These are phyloP conservation scores for Coemansia sp. DNA, from an alignment of 192 early-diverging fungal species.

Conservation along the genomic window DNA sequence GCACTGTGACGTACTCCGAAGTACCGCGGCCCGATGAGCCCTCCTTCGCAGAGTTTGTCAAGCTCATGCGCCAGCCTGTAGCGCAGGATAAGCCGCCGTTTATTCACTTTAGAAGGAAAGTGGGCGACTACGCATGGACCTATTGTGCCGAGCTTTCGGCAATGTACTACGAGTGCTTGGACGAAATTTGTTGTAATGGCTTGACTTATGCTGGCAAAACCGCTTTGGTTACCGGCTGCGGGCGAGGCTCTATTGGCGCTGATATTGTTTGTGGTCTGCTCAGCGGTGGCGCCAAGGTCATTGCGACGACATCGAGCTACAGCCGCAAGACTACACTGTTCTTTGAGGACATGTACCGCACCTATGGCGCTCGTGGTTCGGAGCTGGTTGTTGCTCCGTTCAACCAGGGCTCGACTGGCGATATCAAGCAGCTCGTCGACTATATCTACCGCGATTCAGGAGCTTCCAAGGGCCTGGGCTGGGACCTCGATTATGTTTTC, in stretches of 20 bases:
- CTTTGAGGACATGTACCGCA: conserved; percentile 86
- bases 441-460: conserved; percentile 70
- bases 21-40: conserved; percentile 68
- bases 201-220: conserved; percentile 78
- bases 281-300: conserved; percentile 83
- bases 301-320: conserved; percentile 91
- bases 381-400: conserved; percentile 89
- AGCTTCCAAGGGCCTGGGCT: conserved; percentile 60
- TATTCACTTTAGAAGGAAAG: conserved; percentile 12
- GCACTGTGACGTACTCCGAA: conserved; percentile 77
- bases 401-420: conserved; percentile 85
- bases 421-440: conserved; percentile 71
- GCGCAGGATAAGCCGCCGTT: conserved; percentile 16
- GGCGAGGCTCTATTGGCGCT: conserved; percentile 86
- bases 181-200: conserved; percentile 68
- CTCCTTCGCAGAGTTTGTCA: conserved; percentile 82
- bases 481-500: conserved; percentile 87
- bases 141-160: conserved; percentile 67
- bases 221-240: conserved; percentile 88
- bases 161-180: conserved; percentile 74
- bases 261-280: conserved; percentile 84
- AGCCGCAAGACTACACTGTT: conserved; percentile 73
- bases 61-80: conserved; percentile 57
- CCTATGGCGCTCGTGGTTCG: conserved; percentile 78
- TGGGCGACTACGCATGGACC: conserved; percentile 66